Evolutionary conservation across 2,329 filamentous ascomycete species (phyloP).

Genomic region (Epichloe sylvatica): DNA sequence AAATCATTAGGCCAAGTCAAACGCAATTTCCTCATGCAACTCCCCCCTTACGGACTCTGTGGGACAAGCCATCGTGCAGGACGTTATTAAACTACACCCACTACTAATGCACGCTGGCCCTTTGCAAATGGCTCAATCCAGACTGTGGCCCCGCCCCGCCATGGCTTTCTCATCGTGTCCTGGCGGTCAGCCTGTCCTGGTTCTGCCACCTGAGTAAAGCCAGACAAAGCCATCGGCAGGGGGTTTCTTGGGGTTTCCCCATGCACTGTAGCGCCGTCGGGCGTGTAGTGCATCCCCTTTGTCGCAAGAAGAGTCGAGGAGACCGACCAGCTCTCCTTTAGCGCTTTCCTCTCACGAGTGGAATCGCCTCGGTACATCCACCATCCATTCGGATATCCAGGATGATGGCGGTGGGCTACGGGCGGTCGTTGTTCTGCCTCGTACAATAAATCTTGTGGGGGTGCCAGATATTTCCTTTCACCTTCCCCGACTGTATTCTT

Average conservation of each 20-base stretch:
- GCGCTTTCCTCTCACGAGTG: too few relatives aligned
- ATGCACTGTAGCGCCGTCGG: neutral
- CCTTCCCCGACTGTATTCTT: neutral
- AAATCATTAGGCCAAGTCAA: neutral
- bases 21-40: slow-evolving; percentile 4
- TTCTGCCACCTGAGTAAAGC: neutral
- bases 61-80: slow-evolving; percentile 5
- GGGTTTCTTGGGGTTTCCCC: neutral
- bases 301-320: too few relatives aligned
- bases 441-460: too few relatives aligned
- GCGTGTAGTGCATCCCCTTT: too few relatives aligned
- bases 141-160: slow-evolving; percentile 1
- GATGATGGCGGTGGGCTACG: too few relatives aligned
- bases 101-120: slow-evolving; percentile 2
- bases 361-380: too few relatives aligned
- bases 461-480: too few relatives aligned
- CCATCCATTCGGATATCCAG: too few relatives aligned
- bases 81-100: slow-evolving; percentile 8
- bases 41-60: neutral
- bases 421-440: too few relatives aligned
- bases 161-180: neutral
- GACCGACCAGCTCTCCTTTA: too few relatives aligned
- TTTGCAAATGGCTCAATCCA: slow-evolving; percentile 10
- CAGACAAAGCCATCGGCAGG: neutral
- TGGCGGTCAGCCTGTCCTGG: neutral